These are phyloP conservation scores for Macrotyloma uniflorum DNA, from an alignment of 306 rosid species.

Conservation along the genomic window DNA sequence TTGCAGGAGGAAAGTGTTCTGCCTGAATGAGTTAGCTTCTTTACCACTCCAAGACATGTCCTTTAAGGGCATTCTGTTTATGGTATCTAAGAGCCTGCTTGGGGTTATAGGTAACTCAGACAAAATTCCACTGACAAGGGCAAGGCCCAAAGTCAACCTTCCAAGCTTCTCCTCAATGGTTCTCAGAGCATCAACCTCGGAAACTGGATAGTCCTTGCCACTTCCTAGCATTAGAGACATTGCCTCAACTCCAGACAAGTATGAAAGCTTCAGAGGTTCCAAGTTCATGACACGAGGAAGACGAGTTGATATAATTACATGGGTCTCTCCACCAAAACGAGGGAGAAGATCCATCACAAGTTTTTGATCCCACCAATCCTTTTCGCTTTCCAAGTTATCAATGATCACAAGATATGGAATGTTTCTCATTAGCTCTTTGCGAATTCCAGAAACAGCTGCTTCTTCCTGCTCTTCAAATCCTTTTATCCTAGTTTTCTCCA, in stretches of 20 bases:
- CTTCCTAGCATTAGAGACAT: conserved; percentile 77
- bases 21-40: conserved; percentile 56
- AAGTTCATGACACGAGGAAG: conserved; percentile 77
- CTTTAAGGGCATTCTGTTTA: conserved; percentile 81
- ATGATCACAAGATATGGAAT: conserved; percentile 80
- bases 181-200: conserved; percentile 79
- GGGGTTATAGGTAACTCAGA: conserved; percentile 87
- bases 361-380: conserved; percentile 96
- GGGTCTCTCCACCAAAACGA: conserved; percentile 87
- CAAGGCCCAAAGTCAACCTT: conserved; percentile 75
- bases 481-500: conserved; percentile 60
- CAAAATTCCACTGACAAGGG: conserved; percentile 72
- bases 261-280: conserved; percentile 84
- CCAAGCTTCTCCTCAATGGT: conserved; percentile 78
- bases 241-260: conserved; percentile 81
- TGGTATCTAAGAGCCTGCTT: conserved; percentile 73
- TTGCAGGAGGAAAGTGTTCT: conserved; percentile 71
- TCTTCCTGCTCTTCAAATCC: conserved; percentile 83
- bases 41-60: conserved; percentile 71
- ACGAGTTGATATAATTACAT: conserved; percentile 72
- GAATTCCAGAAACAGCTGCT: conserved; percentile 71
- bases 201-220: conserved; percentile 63
- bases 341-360: conserved; percentile 94
- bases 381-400: conserved; percentile 85
- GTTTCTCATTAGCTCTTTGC: conserved; percentile 87